Conservation (phyloP, 192 early-diverging fungal genomes). For the Dispira parvispora region DNA sequence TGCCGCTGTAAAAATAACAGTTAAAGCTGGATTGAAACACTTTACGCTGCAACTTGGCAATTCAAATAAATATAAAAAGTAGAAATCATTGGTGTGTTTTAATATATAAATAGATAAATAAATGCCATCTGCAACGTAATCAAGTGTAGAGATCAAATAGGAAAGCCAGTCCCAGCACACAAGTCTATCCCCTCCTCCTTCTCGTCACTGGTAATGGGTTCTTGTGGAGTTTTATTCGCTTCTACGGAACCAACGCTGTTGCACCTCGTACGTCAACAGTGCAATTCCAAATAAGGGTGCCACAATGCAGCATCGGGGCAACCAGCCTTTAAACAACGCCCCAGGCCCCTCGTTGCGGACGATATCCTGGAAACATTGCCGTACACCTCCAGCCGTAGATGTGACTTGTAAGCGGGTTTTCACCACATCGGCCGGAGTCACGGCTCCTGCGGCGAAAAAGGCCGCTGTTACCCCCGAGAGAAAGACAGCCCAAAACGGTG, state of each 20-base stretch:
- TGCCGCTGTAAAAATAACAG: too few relatives aligned
- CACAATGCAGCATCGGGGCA: slow-evolving; percentile 31
- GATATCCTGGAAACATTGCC: slow-evolving; percentile 33
- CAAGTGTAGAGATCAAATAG: too few relatives aligned
- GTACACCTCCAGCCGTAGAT: slow-evolving; percentile 18
- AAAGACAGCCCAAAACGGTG: slow-evolving; percentile 33
- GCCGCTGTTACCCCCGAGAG: slow-evolving; percentile 30
- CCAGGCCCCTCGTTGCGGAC: slow-evolving; percentile 26
- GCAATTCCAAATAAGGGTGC: slow-evolving; percentile 42
- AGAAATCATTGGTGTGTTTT: too few relatives aligned
- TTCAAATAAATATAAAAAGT: too few relatives aligned
- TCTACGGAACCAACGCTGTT: slow-evolving; percentile 22
- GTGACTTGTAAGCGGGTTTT: slow-evolving; percentile 34
- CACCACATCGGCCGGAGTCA: slow-evolving; percentile 25
- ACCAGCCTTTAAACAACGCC: slow-evolving; percentile 36
- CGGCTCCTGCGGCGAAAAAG: slow-evolving; percentile 27
- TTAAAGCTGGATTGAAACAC: too few relatives aligned
- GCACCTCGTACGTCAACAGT: slow-evolving; percentile 47
- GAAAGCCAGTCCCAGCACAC: too few relatives aligned
- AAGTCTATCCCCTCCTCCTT: too few relatives aligned
- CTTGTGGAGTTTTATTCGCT: too few relatives aligned
- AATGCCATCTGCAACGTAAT: too few relatives aligned
- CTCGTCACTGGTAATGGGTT: too few relatives aligned
- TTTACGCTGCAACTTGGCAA: too few relatives aligned
- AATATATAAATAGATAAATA: too few relatives aligned